Evolutionary conservation across 306 rosid species (phyloP).

Genomic region (Begonia fuchsioides): DNA sequence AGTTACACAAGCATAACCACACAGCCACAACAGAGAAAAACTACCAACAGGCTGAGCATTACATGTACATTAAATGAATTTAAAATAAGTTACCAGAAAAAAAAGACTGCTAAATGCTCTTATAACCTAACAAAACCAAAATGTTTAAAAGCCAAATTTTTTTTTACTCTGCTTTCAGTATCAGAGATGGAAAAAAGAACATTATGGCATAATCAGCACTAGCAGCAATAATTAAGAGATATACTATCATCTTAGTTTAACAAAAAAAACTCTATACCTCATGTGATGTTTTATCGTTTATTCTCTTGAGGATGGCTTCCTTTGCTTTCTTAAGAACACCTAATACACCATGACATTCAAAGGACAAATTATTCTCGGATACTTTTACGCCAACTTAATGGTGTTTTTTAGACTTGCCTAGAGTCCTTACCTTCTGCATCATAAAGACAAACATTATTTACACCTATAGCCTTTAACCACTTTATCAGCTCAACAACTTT

Average conservation of each 20-base stretch:
- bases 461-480: conserved; percentile 62
- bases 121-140: not conserved
- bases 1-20: too few relatives aligned
- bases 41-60: too few relatives aligned
- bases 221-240: too few relatives aligned
- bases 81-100: too few relatives aligned
- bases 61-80: too few relatives aligned
- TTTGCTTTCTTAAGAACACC: conserved; percentile 67
- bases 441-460: conserved; percentile 59
- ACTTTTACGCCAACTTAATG: too few relatives aligned
- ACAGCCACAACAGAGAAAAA: too few relatives aligned
- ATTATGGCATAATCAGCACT: too few relatives aligned
- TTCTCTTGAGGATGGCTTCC: conserved; percentile 35
- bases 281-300: conserved; percentile 25
- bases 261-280: conserved; percentile 40
- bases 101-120: too few relatives aligned
- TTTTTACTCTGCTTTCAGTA: too few relatives aligned
- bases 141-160: not conserved
- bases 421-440: conserved; percentile 56
- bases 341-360: conserved; percentile 16
- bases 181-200: too few relatives aligned
- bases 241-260: not conserved
- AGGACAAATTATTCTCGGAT: not conserved
- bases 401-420: not conserved
- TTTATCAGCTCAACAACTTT: conserved; percentile 45